Base-by-base conservation (phyloP, 192 early-diverging fungal species). In the Thamnidium elegans region DNA sequence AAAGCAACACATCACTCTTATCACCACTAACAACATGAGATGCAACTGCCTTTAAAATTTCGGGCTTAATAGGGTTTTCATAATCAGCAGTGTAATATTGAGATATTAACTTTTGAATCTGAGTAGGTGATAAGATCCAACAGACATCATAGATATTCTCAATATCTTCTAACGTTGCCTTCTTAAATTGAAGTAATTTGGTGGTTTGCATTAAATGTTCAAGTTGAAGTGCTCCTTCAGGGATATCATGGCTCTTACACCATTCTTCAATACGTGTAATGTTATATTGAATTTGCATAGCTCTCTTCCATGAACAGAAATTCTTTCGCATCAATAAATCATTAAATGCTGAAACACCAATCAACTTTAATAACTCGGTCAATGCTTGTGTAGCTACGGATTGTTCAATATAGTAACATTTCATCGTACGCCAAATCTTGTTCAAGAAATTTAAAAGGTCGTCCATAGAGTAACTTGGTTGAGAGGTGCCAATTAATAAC, bases 231-330 rank as follows among this genome's bases (percentile, higher is more conserved):
- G 84, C 88, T 43, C 89, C 87, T 73, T 99, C 98, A 26, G 90
- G 81, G 17, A 97, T 90, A 39, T 88, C 89, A 73, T 98, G 94
- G 19, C 90, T 87, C 74, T 95, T 96, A 86, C 95, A 98, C 98
- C 98, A 99, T 73, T 99, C 98, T 76, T 97, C 94, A 64, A 99
- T 86, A 19, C 95, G 86, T 3, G 92, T 92, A 50, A 98, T 89
- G 63, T 99, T 99, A 81, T 97, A 99, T 81, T 98, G 96, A 69
- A 99, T 96, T 84, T 99, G 98, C 85, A 96, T 94, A 23, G 87
- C 87, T 69, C 97, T 90, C 78, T 99, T 98, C 94, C 96, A 98
- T 21, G 97, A 97, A 81, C 93, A 97, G 66, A 97, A 99, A 83
- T 97, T 97, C 60, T 94, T 91, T 50, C 98, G 85, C 90, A 97